These are phyloP conservation scores for Prunella vulgaris DNA, from an alignment of 257 asterid genomes.

Conservation along the genomic window DNA sequence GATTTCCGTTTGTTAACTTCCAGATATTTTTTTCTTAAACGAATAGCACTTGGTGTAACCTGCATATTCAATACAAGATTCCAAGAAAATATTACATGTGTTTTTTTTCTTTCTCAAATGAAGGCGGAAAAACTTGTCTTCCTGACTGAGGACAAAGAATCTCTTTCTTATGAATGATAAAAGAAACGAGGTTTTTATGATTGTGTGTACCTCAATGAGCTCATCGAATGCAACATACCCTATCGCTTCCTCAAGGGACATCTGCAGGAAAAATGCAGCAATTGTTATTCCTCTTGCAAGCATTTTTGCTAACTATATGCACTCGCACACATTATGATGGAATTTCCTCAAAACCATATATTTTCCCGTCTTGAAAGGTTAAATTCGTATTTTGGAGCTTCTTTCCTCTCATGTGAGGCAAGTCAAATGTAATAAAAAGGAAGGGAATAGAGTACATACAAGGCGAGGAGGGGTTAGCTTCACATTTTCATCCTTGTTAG, in stretches of 20 bases:
- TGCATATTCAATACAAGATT: slow-evolving; percentile 26
- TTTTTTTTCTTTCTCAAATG: neutral
- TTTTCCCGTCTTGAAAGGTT: neutral
- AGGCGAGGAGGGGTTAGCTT: slow-evolving; percentile 95
- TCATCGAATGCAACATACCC: slow-evolving; percentile 96
- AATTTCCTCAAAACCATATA: neutral
- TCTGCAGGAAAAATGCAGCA: slow-evolving; percentile 42
- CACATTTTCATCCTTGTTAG: slow-evolving; percentile 88
- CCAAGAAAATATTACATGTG: neutral
- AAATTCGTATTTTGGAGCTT: neutral
- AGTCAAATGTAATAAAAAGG: neutral
- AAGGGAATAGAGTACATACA: slow-evolving; percentile 42
- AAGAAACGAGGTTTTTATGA: neutral
- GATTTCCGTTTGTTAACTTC: slow-evolving; percentile 82
- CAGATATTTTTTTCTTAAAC: slow-evolving; percentile 82
- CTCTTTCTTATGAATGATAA: neutral
- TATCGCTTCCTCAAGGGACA: slow-evolving; percentile 93
- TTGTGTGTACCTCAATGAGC: slow-evolving; percentile 77
- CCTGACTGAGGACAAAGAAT: neutral
- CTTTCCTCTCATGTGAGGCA: neutral
- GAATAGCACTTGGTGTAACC: slow-evolving; percentile 92
- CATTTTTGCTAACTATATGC: neutral
- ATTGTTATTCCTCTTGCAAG: neutral
- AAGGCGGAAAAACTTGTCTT: neutral
- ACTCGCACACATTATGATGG: neutral